Percentiles rank a stretch among this genome's conserved stretches.
Evolutionary conservation across 2,329 filamentous ascomycete species (phyloP).

Genomic region (Apiospora pterosperma): DNA sequence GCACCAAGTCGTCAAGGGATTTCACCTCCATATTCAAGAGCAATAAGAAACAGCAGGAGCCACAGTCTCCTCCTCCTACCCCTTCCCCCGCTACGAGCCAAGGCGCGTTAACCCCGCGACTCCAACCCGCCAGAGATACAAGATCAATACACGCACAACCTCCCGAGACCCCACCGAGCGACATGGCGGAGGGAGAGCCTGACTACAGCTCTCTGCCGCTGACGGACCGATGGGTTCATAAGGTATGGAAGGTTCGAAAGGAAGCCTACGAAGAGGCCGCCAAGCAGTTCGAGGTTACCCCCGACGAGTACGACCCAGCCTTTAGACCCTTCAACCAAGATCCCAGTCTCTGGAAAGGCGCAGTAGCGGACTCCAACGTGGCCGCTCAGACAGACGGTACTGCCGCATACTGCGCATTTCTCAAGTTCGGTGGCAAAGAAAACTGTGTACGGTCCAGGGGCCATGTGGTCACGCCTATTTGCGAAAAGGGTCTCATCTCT

Average conservation of each 20-base stretch:
- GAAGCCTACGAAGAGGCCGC: slow-evolving; percentile 89
- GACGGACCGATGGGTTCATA: slow-evolving; percentile 78
- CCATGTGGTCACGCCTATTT: slow-evolving; percentile 72
- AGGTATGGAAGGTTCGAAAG: slow-evolving; percentile 98
- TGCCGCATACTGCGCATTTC: slow-evolving; percentile 81
- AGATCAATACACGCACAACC: neutral
- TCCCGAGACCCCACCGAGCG: slow-evolving; percentile 15
- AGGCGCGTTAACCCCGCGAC: neutral
- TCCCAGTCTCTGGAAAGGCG: slow-evolving; percentile 83
- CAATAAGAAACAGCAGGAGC: neutral
- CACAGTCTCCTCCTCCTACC: slow-evolving; percentile 1
- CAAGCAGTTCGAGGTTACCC: slow-evolving; percentile 79
- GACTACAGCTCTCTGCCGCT: slow-evolving; percentile 78
- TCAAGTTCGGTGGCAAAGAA: slow-evolving; percentile 84
- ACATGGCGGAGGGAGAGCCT: slow-evolving; percentile 79
- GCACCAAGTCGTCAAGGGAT: neutral
- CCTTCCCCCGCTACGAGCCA: neutral
- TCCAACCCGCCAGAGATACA: neutral
- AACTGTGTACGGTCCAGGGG: slow-evolving; percentile 75
- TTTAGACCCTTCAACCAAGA: slow-evolving; percentile 89
- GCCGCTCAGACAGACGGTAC: slow-evolving; percentile 94
- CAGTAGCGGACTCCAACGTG: slow-evolving; percentile 91
- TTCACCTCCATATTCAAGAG: slow-evolving; percentile 4
- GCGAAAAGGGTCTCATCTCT: slow-evolving; percentile 87
- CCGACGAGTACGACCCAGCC: slow-evolving; percentile 79